phyloP scores from a whole-genome alignment of 2,329 filamentous ascomycete genomes.

The Trichoderma sp. region DNA sequence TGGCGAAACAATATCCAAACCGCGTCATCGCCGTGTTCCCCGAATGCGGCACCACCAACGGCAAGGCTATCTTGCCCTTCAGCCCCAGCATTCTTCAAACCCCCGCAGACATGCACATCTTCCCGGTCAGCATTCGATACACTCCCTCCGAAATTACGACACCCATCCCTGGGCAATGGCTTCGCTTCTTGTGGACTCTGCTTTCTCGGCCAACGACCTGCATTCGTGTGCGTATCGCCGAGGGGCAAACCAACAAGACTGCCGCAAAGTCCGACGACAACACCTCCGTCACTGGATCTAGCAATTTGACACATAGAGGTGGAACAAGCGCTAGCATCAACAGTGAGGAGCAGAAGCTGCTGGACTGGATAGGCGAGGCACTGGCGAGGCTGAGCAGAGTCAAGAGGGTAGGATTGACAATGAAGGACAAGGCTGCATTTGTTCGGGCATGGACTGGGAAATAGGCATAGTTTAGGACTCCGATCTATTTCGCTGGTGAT shows the following conservation, averaged over 20 bases:
- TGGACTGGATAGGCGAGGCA: conserved; percentile 80
- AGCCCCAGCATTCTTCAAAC: conserved; percentile 71
- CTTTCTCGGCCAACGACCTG: conserved; percentile 82
- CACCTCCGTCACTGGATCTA: conserved; percentile 27
- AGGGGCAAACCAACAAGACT: conserved; percentile 59
- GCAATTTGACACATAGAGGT: conserved; percentile 30
- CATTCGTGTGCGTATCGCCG: conserved; percentile 86
- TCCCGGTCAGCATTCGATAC: conserved; percentile 87
- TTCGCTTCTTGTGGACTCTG: conserved; percentile 78
- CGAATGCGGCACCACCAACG: conserved; percentile 92
- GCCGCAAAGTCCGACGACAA: conserved; percentile 37
- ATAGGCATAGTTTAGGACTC: conserved; percentile 29
- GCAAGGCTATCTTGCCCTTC: conserved; percentile 80
- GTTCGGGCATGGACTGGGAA: conserved; percentile 60
- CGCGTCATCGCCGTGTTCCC: conserved; percentile 85
- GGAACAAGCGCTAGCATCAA: conserved; percentile 35
- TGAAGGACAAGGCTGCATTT: conserved; percentile 80
- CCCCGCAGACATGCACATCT: conserved; percentile 69
- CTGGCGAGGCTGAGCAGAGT: conserved; percentile 83
- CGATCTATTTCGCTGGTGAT: background rate
- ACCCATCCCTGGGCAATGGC: conserved; percentile 72
- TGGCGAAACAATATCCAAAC: conserved; percentile 66
- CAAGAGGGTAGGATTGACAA: conserved; percentile 80
- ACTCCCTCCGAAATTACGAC: conserved; percentile 87
- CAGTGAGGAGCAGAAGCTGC: conserved; percentile 61